A percentile compares a stretch with the other conserved stretches of the same genome.
phyloP scores from a whole-genome alignment of 768 basidiomycete species.

The Crepidotus variabilis region DNA sequence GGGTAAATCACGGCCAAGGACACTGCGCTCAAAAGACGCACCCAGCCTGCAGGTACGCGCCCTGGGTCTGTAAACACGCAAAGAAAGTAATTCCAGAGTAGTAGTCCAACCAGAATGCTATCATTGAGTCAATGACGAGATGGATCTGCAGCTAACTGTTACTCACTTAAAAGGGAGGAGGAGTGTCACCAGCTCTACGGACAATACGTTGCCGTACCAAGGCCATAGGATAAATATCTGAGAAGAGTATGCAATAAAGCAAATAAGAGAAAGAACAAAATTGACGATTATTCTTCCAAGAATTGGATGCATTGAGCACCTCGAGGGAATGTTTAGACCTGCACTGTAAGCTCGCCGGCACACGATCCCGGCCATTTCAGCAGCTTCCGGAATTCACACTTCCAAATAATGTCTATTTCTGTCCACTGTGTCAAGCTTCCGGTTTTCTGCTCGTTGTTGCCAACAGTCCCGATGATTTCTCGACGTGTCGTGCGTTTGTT shows the following conservation, averaged over 20 bases:
- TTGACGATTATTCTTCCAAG: conserved; percentile 63
- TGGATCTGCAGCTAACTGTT: neutral
- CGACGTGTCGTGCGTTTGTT: neutral
- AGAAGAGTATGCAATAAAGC: conserved; percentile 84
- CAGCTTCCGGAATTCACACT: neutral
- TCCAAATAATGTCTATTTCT: neutral
- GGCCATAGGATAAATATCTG: conserved; percentile 91
- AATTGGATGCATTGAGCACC: conserved; percentile 33
- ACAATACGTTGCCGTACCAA: conserved; percentile 79
- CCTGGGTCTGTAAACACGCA: conserved; percentile 87
- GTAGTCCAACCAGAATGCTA: conserved; percentile 70
- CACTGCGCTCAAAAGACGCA: conserved; percentile 28
- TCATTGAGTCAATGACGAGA: conserved; percentile 3
- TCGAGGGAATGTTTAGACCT: neutral
- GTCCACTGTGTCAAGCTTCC: neutral
- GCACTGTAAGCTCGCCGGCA: neutral
- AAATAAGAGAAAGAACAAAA: conserved; percentile 68
- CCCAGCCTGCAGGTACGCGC: conserved; percentile 74
- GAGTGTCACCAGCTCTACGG: conserved; percentile 71
- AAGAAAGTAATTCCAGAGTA: conserved; percentile 87
- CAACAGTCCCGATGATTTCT: neutral
- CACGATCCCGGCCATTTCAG: neutral
- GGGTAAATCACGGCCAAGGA: conserved; percentile 1
- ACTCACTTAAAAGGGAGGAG: conserved; percentile 90
- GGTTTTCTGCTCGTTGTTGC: neutral